phyloP scores from a whole-genome alignment of 352 stramenopile genomes.

The Globisporangium nodosum region DNA sequence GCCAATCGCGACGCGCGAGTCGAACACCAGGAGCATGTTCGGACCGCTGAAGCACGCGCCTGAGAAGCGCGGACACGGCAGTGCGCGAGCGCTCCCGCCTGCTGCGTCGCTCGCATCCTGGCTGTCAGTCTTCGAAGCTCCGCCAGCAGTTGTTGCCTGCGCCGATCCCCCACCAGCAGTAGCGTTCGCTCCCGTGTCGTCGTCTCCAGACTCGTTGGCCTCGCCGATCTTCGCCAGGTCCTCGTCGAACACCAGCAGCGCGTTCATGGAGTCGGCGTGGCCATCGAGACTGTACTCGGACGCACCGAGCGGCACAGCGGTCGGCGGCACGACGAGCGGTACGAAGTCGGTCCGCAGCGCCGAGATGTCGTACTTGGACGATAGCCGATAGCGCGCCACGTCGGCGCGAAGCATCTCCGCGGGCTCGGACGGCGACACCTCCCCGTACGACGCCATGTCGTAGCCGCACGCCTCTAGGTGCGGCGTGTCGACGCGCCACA shows the following conservation, averaged over 20 bases:
- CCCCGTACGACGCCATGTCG: constrained; percentile 33
- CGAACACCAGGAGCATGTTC: constrained; percentile 83
- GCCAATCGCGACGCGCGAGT: constrained; percentile 75
- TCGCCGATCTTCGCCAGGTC: constrained; percentile 53
- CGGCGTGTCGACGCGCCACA: constrained; percentile 64
- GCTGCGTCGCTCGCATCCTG: background rate
- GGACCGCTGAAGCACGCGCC: constrained; percentile 77
- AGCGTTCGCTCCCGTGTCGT: constrained; percentile 6
- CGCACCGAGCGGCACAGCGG: constrained; percentile 45
- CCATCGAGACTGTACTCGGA: constrained; percentile 62
- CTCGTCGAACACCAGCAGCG: constrained; percentile 62
- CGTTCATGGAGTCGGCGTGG: constrained; percentile 38
- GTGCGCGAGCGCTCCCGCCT: constrained; percentile 18
- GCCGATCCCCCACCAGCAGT: too few species aligned
- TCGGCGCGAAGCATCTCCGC: constrained; percentile 19
- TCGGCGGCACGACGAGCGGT: constrained; percentile 59
- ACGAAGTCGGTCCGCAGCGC: constrained; percentile 70
- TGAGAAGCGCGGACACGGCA: constrained; percentile 76
- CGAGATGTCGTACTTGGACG: constrained; percentile 65
- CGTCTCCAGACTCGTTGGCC: constrained; percentile 13
- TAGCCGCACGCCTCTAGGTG: constrained; percentile 60
- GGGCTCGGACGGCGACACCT: constrained; percentile 6
- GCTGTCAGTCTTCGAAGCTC: background rate
- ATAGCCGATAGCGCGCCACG: constrained; percentile 23
- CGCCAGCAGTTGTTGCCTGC: background rate